Percentiles rank a stretch among this genome's conserved stretches.
Evolutionary conservation across 1,284 basidiomycete species (phyloP).

Genomic region (Mrakiaceae sp.): DNA sequence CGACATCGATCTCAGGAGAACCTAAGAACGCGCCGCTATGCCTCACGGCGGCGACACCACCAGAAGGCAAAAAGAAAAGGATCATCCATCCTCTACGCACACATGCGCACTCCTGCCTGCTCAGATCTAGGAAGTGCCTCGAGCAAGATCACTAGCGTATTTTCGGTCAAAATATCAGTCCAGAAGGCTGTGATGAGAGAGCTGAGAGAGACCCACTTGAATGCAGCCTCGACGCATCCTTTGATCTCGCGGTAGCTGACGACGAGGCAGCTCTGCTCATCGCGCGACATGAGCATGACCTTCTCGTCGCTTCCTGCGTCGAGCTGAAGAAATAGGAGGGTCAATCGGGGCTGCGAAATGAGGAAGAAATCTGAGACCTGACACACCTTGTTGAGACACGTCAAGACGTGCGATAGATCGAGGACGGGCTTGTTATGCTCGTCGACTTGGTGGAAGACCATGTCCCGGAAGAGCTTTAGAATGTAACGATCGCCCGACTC

Average conservation of each 20-base stretch:
- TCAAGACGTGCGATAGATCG: conserved; percentile 81
- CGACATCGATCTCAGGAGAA: no score
- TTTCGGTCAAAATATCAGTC: no score
- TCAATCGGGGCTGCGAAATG: not conserved
- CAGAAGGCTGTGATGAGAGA: conserved; percentile 18
- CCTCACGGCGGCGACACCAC: no score
- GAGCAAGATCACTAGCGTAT: no score
- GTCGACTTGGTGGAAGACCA: conserved; percentile 95
- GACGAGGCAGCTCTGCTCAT: conserved; percentile 92
- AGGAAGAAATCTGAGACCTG: not conserved
- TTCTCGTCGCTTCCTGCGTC: conserved; percentile 88
- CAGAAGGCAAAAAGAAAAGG: no score
- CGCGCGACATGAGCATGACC: conserved; percentile 84
- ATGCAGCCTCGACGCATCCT: conserved; percentile 69
- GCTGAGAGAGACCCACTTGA: conserved; percentile 38
- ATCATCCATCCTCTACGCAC: no score
- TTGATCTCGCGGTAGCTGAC: conserved; percentile 92
- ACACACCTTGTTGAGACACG: conserved; percentile 73
- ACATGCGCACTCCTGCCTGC: no score
- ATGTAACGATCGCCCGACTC: conserved; percentile 98
- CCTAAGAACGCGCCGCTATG: no score
- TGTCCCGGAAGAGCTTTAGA: conserved; percentile 95
- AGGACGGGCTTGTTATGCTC: conserved; percentile 80
- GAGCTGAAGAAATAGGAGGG: conserved; percentile 43
- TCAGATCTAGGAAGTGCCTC: no score